Evolutionary conservation across 2,329 filamentous ascomycete species (phyloP).

Genomic region (Phialophora verrucosa): DNA sequence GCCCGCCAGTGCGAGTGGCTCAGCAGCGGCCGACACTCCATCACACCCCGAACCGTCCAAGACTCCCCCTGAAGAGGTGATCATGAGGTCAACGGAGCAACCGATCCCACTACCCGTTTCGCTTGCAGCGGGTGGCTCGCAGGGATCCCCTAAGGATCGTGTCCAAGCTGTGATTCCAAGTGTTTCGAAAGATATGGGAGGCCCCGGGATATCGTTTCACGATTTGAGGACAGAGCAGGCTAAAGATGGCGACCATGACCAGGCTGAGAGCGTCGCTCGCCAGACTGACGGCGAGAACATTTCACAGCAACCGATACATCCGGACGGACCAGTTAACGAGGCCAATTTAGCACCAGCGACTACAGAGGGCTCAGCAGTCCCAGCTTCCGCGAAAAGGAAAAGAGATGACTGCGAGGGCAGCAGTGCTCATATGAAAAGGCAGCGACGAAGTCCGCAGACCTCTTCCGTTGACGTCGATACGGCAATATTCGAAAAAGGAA

Average conservation of each 20-base stretch:
- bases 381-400: slow-evolving; percentile 13
- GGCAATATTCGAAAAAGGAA: neutral
- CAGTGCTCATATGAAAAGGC: neutral
- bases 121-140: neutral
- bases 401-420: neutral
- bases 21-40: neutral
- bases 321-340: neutral
- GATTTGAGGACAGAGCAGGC: neutral
- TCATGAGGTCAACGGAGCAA: neutral
- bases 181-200: neutral
- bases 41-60: neutral
- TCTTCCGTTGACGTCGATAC: neutral
- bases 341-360: neutral
- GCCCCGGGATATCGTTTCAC: neutral
- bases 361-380: neutral
- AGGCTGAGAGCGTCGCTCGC: neutral
- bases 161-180: neutral
- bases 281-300: neutral
- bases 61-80: neutral
- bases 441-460: neutral
- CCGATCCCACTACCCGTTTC: neutral
- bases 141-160: neutral
- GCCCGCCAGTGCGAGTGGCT: neutral
- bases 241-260: neutral
- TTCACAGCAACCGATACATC: neutral